Evolutionary conservation across 1,284 basidiomycete species (phyloP).

Genomic region (Trichosporon faecale): DNA sequence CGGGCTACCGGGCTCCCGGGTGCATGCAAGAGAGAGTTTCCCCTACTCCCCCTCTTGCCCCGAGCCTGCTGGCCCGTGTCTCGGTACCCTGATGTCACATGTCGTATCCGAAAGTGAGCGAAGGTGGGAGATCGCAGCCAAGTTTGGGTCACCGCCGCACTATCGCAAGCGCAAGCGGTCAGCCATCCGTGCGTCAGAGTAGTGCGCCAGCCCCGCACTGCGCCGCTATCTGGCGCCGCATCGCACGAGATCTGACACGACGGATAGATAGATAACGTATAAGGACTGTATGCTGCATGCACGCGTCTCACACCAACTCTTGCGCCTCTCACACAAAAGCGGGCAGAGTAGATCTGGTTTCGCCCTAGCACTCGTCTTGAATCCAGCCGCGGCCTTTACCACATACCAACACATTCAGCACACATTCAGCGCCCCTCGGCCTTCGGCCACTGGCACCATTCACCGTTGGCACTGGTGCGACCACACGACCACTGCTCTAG

Average conservation of each 20-base stretch:
- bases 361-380: too few species aligned
- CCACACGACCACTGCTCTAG: background rate
- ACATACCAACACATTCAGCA: background rate
- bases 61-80: too few species aligned
- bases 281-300: background rate
- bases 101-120: background rate
- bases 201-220: background rate
- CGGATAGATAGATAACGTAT: too few species aligned
- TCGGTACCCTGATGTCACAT: background rate
- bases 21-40: background rate
- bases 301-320: background rate
- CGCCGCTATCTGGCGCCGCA: too few species aligned
- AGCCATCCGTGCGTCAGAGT: too few species aligned
- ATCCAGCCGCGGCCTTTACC: background rate
- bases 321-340: too few species aligned
- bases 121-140: background rate
- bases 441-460: background rate
- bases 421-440: background rate
- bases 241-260: too few species aligned
- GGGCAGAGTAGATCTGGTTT: background rate
- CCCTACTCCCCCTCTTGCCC: background rate
- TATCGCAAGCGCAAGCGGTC: background rate
- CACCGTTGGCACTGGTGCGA: too few species aligned
- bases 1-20: too few species aligned
- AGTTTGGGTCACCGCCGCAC: too few species aligned